Percentiles rank a stretch among this genome's conserved stretches.
Evolutionary conservation across 257 asterid genomes (phyloP).

Genomic region (Scutellaria minor): DNA sequence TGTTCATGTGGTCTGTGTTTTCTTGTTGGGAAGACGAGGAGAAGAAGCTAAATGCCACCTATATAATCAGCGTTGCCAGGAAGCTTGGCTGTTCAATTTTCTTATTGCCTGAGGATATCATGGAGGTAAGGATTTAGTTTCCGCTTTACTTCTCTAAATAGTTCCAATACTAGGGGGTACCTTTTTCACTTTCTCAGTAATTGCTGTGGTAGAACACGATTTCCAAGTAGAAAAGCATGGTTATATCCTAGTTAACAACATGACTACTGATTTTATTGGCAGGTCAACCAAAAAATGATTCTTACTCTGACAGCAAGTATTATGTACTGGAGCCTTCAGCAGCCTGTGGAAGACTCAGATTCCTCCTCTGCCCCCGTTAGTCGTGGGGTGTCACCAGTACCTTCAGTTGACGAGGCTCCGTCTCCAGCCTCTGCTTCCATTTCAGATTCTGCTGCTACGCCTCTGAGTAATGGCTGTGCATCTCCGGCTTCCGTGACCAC

Average conservation of each 20-base stretch:
- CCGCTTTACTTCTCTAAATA: slow-evolving; percentile 26
- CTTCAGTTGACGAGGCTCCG: slow-evolving; percentile 39
- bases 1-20: not conserved
- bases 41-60: slow-evolving; percentile 95
- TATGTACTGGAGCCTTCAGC: slow-evolving; percentile 97
- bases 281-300: slow-evolving; percentile 99
- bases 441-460: slow-evolving; percentile 44
- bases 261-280: slow-evolving; percentile 35
- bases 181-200: not conserved
- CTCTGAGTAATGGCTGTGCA: slow-evolving; percentile 49
- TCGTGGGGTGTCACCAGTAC: slow-evolving; percentile 55
- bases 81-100: slow-evolving; percentile 96
- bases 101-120: slow-evolving; percentile 97
- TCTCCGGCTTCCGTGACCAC: slow-evolving; percentile 48
- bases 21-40: slow-evolving; percentile 66
- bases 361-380: slow-evolving; percentile 61
- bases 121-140: slow-evolving; percentile 62
- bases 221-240: slow-evolving; percentile 5
- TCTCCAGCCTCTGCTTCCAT: slow-evolving; percentile 44
- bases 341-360: slow-evolving; percentile 68
- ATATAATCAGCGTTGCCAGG: slow-evolving; percentile 95
- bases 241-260: slow-evolving; percentile 6
- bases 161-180: slow-evolving; percentile 5
- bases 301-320: slow-evolving; percentile 92
- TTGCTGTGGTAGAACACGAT: not conserved